Conservation (phyloP, 176 grass and related monocot species). For the Carex scoparia region DNA sequence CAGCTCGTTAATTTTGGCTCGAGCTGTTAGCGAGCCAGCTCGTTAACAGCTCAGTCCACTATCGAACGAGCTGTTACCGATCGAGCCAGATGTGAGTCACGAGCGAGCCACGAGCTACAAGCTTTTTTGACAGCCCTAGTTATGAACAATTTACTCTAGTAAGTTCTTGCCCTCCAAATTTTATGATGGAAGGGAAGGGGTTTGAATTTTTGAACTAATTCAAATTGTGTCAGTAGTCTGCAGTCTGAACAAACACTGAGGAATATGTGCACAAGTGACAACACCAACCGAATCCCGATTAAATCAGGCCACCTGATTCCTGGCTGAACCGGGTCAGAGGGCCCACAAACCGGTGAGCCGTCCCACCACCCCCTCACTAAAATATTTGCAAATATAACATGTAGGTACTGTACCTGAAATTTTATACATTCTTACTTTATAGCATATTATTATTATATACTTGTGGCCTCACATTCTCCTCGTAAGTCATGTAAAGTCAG, state of each 20-base stretch:
- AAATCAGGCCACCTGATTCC: slow-evolving; percentile 20
- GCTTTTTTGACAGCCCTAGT: too few species aligned
- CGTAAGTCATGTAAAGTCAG: background rate
- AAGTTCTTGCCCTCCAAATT: background rate
- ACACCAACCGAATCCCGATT: slow-evolving; percentile 29
- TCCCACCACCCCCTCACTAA: slow-evolving; percentile 21
- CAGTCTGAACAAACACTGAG: background rate
- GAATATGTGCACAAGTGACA: slow-evolving; percentile 12
- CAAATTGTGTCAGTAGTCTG: background rate
- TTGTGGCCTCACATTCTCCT: background rate
- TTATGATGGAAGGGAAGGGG: background rate
- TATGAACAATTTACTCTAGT: too few species aligned
- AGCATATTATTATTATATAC: background rate
- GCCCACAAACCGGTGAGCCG: slow-evolving; percentile 4
- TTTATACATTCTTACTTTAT: background rate
- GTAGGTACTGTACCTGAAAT: background rate
- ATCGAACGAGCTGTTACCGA: too few species aligned
- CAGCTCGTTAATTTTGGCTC: too few species aligned
- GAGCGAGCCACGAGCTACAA: too few species aligned
- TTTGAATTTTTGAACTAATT: slow-evolving; percentile 14
- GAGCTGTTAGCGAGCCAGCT: too few species aligned
- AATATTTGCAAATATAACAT: slow-evolving; percentile 4
- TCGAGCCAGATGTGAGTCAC: too few species aligned
- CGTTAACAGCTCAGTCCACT: too few species aligned
- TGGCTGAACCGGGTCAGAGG: background rate